Percentiles rank a stretch among this genome's conserved stretches.
Evolutionary conservation across 768 basidiomycete genomes (phyloP).

Genomic region (Macrolepiota albuminosa): DNA sequence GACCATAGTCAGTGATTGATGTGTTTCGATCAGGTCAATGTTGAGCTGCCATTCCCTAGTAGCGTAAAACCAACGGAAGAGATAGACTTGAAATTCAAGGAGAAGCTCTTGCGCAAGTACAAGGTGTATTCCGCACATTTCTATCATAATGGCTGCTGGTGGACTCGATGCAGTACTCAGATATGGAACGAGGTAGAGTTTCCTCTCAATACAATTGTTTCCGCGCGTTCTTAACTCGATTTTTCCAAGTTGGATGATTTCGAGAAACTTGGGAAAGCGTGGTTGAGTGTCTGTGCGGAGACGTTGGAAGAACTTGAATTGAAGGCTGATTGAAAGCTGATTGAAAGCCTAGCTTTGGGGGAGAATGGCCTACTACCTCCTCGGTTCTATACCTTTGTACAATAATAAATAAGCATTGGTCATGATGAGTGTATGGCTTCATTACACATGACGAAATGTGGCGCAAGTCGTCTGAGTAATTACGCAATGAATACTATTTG

Average conservation of each 20-base stretch:
- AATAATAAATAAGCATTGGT: neutral
- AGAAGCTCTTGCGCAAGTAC: conserved; percentile 27
- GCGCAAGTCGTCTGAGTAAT: conserved; percentile 13
- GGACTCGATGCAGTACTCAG: conserved; percentile 44
- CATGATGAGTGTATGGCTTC: neutral
- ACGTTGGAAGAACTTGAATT: conserved; percentile 21
- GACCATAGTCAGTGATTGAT: neutral
- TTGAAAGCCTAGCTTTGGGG: neutral
- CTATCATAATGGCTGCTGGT: conserved; percentile 38
- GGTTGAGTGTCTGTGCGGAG: conserved; percentile 31
- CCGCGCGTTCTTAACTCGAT: neutral
- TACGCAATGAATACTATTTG: neutral
- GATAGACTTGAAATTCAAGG: conserved; percentile 21
- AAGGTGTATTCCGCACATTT: conserved; percentile 32
- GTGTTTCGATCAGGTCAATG: conserved; percentile 28
- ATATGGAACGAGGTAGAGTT: conserved; percentile 38
- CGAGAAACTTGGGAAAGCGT: conserved; percentile 33
- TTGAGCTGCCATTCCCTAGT: conserved; percentile 34
- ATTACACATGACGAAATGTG: conserved; percentile 9
- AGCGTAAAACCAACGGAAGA: conserved; percentile 17
- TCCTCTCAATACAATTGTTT: neutral
- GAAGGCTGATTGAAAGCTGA: conserved; percentile 2
- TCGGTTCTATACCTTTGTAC: neutral
- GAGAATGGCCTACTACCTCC: neutral
- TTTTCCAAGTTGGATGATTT: conserved; percentile 34